phyloP scores from a whole-genome alignment of 371 early-diverging fungal genomes.

The Apophysomyces elegans region DNA sequence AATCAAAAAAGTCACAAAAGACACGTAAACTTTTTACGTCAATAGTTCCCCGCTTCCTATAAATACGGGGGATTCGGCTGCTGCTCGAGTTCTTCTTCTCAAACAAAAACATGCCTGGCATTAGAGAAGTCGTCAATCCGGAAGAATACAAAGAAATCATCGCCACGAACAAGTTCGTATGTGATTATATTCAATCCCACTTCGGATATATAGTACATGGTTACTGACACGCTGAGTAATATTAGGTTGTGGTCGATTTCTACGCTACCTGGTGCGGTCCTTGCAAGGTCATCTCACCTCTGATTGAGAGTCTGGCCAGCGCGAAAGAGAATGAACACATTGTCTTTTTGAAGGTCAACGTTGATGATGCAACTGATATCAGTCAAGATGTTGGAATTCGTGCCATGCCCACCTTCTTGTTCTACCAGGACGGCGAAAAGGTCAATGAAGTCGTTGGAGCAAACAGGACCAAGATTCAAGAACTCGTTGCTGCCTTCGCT shows the following conservation, averaged over 20 bases:
- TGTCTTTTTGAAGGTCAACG: slow-evolving; percentile 84
- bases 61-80: slow-evolving; percentile 14
- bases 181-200: neutral
- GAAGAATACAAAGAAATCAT: slow-evolving; percentile 39
- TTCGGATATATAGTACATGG: slow-evolving; percentile 20
- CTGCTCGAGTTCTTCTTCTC: slow-evolving; percentile 13
- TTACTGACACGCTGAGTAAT: slow-evolving; percentile 14
- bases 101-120: slow-evolving; percentile 18
- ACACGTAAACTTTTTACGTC: neutral
- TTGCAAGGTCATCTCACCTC: slow-evolving; percentile 90
- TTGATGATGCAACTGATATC: slow-evolving; percentile 72
- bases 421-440: slow-evolving; percentile 76
- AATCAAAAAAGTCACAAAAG: slow-evolving; percentile 7
- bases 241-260: slow-evolving; percentile 68
- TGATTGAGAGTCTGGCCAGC: too few relatives aligned
- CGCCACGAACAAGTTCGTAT: slow-evolving; percentile 28
- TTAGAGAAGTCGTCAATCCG: slow-evolving; percentile 29
- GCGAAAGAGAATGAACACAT: too few relatives aligned
- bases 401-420: slow-evolving; percentile 93
- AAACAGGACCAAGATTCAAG: slow-evolving; percentile 36
- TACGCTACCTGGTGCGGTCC: slow-evolving; percentile 81
- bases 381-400: slow-evolving; percentile 48
- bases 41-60: slow-evolving; percentile 6
- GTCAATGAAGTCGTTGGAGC: slow-evolving; percentile 79
- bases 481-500: slow-evolving; percentile 16